These are phyloP conservation scores for Candida sojae DNA, from an alignment of 1,139 yeast genomes.

Conservation along the genomic window DNA sequence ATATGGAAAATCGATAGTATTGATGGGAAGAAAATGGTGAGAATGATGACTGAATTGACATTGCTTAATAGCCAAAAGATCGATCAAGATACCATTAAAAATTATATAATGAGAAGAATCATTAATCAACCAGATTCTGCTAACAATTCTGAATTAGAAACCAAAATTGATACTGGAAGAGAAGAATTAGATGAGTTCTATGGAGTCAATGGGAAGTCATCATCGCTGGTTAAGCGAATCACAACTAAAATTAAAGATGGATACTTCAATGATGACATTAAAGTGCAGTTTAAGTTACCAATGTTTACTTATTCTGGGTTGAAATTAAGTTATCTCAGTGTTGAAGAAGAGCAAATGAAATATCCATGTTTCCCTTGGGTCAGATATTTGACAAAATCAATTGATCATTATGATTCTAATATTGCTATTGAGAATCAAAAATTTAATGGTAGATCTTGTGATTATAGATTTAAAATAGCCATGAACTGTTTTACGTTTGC, in stretches of 20 bases:
- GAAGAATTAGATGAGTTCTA: slow-evolving; percentile 41
- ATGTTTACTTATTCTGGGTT: slow-evolving; percentile 47
- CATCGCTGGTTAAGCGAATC: slow-evolving; percentile 23
- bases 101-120: slow-evolving; percentile 6
- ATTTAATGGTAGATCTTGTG: slow-evolving; percentile 16
- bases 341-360: slow-evolving; percentile 43
- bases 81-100: slow-evolving; percentile 11
- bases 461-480: slow-evolving; percentile 34
- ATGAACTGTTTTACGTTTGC: slow-evolving; percentile 19
- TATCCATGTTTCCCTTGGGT: slow-evolving; percentile 53
- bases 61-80: slow-evolving; percentile 16
- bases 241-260: slow-evolving; percentile 10
- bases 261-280: slow-evolving; percentile 27
- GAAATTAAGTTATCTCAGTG: slow-evolving; percentile 39
- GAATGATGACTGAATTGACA: slow-evolving; percentile 47
- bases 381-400: slow-evolving; percentile 38
- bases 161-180: slow-evolving; percentile 20
- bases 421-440: background rate
- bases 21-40: slow-evolving; percentile 47
- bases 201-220: slow-evolving; percentile 37
- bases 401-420: slow-evolving; percentile 4
- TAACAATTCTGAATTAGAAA: background rate
- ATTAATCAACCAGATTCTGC: background rate
- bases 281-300: slow-evolving; percentile 39
- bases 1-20: slow-evolving; percentile 62